These are phyloP conservation scores for Avena eriantha DNA, from an alignment of 176 grass and related monocot species.

Conservation along the genomic window DNA sequence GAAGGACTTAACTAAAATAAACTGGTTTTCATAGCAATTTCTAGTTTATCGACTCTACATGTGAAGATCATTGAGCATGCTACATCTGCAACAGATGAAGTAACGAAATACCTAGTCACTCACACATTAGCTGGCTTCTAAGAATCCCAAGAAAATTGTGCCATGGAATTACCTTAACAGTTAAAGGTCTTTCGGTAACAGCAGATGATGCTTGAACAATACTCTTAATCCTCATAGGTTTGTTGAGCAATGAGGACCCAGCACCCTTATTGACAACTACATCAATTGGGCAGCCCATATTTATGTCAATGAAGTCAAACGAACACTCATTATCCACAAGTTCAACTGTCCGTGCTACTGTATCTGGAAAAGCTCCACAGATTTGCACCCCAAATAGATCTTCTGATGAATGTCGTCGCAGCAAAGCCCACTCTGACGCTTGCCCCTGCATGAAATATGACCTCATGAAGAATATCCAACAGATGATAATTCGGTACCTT, in stretches of 20 bases:
- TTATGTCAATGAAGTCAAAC: conserved; percentile 93
- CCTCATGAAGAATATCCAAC: neutral
- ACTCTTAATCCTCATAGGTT: conserved; percentile 88
- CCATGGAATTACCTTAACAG: conserved; percentile 68
- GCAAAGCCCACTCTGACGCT: conserved; percentile 96
- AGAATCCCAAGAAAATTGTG: conserved; percentile 5
- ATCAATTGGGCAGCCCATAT: conserved; percentile 98
- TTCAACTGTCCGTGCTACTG: conserved; percentile 74
- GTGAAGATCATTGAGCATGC: neutral
- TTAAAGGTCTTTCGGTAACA: conserved; percentile 70
- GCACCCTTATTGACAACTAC: conserved; percentile 88
- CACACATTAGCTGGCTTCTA: neutral
- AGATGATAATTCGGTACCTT: neutral
- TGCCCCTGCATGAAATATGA: conserved; percentile 73
- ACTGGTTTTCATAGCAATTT: neutral
- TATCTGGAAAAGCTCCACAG: conserved; percentile 92
- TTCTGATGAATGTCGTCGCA: conserved; percentile 82
- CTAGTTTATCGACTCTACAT: neutral
- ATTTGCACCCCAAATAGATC: conserved; percentile 95
- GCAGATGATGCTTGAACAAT: conserved; percentile 77
- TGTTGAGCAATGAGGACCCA: conserved; percentile 80
- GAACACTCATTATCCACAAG: conserved; percentile 80
- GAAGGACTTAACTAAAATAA: neutral
- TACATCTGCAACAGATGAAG: neutral
- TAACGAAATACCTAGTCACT: neutral